Base-by-base conservation (phyloP, 495 filamentous ascomycete species). In the Chlorociboria aeruginascens region DNA sequence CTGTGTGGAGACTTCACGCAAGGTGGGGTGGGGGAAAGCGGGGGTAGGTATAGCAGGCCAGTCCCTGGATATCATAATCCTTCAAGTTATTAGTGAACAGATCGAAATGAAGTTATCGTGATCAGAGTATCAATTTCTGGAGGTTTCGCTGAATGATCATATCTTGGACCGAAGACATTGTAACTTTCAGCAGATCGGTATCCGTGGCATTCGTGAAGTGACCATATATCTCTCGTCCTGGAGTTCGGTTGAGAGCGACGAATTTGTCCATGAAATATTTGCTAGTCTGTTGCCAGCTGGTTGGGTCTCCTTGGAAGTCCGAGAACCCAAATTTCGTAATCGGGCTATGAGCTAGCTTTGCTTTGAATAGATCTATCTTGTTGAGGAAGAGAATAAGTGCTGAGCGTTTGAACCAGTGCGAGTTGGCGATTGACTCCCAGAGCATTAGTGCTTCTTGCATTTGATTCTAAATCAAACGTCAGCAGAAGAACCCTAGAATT, bases 131-230 rank as follows among this genome's bases (percentile, higher is more conserved):
- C 56, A 98, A 70, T 61, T 83, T 82, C 68, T 95, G 86, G 49
- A 98, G 73, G 65, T 98, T 98, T 65, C 88, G 84, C 71, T 98
- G 92, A 56, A 98, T 90, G 65, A 98, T 97, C 85, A 97, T 98
- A 62, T 98, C 92, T 61, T 97, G 92, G 32, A 98, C 92, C 28
- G 85, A 93, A 46, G 78, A 76, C 92, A 98, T 98, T 20, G 92
- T 98, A 55, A 90, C 93, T 68, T 95, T 96, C 46, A 98, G 72
- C 45, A 98, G 67, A 61, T 93, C 92, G 32, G 89, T 96, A 64
- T 96, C 89, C 8, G 89, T 96, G 7, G 89, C 89, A 56, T 94
- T 95, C 16, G 89, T 96, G 58, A 85, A 88, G 60, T 96, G 87
- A 43, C 87, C 84, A 56, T 96, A 96, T 50, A 93, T 86, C 59